Evolutionary conservation across 2,329 filamentous ascomycete species (phyloP), one percentile per base, ranked within the genome.

Genomic region (Xylariomycetidae sp.): DNA sequence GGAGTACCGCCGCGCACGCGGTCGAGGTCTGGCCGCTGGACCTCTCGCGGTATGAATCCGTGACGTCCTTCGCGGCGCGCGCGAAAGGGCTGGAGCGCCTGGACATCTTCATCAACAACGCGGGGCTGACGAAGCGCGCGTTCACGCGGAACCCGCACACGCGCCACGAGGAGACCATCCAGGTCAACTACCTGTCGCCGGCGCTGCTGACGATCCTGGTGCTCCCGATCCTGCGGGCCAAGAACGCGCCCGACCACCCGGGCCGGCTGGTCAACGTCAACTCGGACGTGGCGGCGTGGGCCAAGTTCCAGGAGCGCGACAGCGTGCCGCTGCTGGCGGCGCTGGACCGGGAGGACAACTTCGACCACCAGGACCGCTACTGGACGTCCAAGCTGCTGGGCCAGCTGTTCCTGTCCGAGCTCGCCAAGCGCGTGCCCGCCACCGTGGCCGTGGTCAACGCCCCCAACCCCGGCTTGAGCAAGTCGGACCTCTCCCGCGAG

Each of bases 1-100:
- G 13, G n/a, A n/a, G n/a, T n/a, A n/a, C n/a, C n/a, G n/a, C n/a
- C n/a, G n/a, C n/a, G n/a, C n/a, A n/a, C n/a, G n/a, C n/a, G n/a
- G n/a, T n/a, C n/a, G n/a, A n/a, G n/a, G 63, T 70, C n/a, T 70
- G 64, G 61, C 12, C 43, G 10, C 40, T 71, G 4, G 65, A 71
- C 39, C 59, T 68, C 56, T 29, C 34, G 8, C 62, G 55, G 2
- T 70, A 69, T 35, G 49, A 56, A 1, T 69, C 65, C 0, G 51
- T 70, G 22, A 46, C 47, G n/a, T 46, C 42, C 2, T 70, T 72
- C 40, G 57, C 48, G 3, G 36, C 38, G 1, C 53, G 54, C 6
- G 49, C 53, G 13, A 43, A 57, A 8, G 51, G 27, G 1, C 52
- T 69, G 2, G 19, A 47, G 0, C 54, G 58, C 12, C 42, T 72